Conservation (phyloP, 2,329 filamentous ascomycete species). For the Phyllosticta citribraziliensis region DNA sequence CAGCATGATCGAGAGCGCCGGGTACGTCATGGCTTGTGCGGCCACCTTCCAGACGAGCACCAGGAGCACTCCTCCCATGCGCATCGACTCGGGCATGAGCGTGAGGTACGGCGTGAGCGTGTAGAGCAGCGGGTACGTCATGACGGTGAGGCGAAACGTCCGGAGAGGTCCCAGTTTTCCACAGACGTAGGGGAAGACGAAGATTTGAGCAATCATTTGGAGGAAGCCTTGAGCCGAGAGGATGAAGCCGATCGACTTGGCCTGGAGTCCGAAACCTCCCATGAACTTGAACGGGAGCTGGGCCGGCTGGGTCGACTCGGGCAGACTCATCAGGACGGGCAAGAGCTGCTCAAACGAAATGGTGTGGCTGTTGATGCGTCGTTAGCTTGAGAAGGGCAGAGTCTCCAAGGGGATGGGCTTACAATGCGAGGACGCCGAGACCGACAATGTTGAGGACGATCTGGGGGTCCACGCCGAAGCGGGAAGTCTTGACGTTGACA, state of each 20-base stretch:
- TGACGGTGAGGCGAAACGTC: conserved; percentile 71
- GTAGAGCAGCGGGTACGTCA: conserved; percentile 82
- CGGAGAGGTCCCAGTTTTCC: conserved; percentile 65
- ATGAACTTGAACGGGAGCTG: conserved; percentile 78
- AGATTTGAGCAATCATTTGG: conserved; percentile 75
- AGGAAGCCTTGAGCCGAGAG: conserved; percentile 82
- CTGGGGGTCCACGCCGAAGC: conserved; percentile 68
- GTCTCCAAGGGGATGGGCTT: conserved; percentile 37
- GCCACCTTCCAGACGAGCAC: conserved; percentile 88
- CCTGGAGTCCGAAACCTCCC: conserved; percentile 74
- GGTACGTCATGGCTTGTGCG: conserved; percentile 83
- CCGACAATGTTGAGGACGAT: conserved; percentile 81
- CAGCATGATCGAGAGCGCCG: conserved; percentile 78
- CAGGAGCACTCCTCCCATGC: conserved; percentile 65
- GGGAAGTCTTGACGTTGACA: conserved; percentile 18
- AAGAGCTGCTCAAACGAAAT: conserved; percentile 94
- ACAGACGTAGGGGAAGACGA: conserved; percentile 73
- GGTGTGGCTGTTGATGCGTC: conserved; percentile 58
- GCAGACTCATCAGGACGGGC: conserved; percentile 78
- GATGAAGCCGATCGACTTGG: conserved; percentile 77
- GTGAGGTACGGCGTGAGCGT: conserved; percentile 81
- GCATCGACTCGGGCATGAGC: conserved; percentile 61
- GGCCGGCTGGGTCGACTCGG: conserved; percentile 39
- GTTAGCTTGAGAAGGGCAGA: conserved; percentile 15
- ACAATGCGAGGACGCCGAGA: conserved; percentile 92